phyloP scores from a whole-genome alignment of 2,329 filamentous ascomycete genomes.

The Sordariomycetes sp. region DNA sequence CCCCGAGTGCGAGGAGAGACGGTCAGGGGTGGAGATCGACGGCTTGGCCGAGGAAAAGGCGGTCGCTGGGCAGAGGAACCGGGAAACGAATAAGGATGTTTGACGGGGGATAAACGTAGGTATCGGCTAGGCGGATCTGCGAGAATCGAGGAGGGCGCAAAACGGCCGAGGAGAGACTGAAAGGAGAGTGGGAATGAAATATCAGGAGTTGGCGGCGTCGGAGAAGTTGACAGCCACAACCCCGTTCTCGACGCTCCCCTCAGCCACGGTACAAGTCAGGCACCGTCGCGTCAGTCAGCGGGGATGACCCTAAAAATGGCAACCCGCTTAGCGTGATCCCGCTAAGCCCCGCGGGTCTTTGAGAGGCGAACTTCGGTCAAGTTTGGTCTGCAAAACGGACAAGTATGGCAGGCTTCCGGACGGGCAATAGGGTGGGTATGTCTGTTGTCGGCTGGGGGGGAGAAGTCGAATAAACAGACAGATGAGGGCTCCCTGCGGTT shows the following conservation, averaged over 20 bases:
- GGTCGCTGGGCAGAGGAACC: background rate
- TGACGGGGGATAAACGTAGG: background rate
- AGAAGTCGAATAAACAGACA: background rate
- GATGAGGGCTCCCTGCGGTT: background rate
- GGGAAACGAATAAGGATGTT: background rate
- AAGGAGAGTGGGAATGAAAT: background rate
- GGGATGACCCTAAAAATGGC: background rate
- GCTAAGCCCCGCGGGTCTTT: background rate
- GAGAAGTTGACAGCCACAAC: slow-evolving; percentile 2
- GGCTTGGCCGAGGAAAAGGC: background rate
- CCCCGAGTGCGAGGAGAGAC: background rate
- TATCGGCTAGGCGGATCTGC: background rate
- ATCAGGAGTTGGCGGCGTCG: background rate
- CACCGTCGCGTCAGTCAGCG: background rate
- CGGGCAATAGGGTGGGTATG: background rate
- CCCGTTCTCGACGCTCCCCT: background rate
- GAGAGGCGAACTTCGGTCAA: background rate
- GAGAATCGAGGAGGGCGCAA: background rate
- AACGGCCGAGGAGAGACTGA: background rate
- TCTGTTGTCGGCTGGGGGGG: background rate
- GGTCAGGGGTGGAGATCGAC: background rate
- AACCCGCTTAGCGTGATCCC: background rate
- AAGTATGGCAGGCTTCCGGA: background rate
- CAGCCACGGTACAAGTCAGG: background rate
- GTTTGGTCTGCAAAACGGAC: background rate